These are phyloP conservation scores for Chamaecyparis obtusa DNA, from an alignment of 75 land plant genomes.

Conservation along the genomic window DNA sequence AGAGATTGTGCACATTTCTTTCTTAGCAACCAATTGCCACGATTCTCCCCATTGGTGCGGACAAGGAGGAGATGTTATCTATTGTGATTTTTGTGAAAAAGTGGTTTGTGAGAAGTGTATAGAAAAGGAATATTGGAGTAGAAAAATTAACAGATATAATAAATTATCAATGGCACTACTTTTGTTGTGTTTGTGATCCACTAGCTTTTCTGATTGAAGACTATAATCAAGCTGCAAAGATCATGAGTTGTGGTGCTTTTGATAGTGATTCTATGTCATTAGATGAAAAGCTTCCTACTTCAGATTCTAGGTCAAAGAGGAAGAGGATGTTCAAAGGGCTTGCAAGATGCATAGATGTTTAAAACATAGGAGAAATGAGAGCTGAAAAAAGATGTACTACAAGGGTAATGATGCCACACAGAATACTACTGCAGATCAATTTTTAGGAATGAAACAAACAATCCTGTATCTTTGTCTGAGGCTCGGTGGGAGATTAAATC, in stretches of 20 bases:
- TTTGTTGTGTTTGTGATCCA: constrained; percentile 46
- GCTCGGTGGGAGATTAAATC: background rate
- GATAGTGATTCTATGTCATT: constrained; percentile 6
- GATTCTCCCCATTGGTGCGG: no score
- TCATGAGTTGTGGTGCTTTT: background rate
- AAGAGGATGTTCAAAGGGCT: no score
- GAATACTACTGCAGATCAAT: background rate
- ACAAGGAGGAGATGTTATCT: constrained; percentile 46
- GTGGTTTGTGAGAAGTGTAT: constrained; percentile 70
- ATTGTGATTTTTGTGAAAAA: constrained; percentile 68
- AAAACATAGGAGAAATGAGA: no score
- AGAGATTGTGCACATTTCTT: no score
- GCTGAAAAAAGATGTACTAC: no score
- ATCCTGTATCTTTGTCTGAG: background rate
- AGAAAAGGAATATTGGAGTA: constrained; percentile 59
- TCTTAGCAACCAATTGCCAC: no score
- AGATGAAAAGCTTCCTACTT: background rate
- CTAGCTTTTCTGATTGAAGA: background rate
- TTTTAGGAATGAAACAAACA: background rate
- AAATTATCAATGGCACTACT: constrained; percentile 60
- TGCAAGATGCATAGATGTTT: no score
- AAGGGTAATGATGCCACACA: background rate
- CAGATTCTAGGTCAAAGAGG: constrained; percentile 8
- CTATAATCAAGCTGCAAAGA: constrained; percentile 3
- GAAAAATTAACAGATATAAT: constrained; percentile 28